Evolutionary conservation across 306 rosid species (phyloP).

Genomic region (Spatholobus suberectus): DNA sequence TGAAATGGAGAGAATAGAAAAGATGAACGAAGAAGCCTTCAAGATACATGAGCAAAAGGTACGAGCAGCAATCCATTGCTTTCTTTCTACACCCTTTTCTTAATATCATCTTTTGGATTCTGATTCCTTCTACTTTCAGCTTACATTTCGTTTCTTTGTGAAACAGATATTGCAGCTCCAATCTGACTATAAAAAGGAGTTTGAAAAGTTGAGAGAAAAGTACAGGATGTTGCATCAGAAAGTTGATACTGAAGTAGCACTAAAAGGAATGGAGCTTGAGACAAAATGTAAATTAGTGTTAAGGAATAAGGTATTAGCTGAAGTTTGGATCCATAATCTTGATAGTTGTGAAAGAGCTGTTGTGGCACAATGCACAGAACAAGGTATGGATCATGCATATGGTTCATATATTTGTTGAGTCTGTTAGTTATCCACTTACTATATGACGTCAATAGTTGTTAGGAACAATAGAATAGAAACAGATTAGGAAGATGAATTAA

Average conservation of each 20-base stretch:
- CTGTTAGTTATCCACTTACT: not conserved
- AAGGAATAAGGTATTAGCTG: conserved; percentile 44
- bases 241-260: not conserved
- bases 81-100: not conserved
- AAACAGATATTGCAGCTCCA: conserved; percentile 41
- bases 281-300: conserved; percentile 6
- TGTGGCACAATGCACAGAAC: conserved; percentile 8
- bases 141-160: conserved; percentile 16
- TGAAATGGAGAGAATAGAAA: conserved; percentile 41
- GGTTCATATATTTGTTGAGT: not conserved
- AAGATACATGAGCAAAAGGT: conserved; percentile 32
- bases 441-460: not conserved
- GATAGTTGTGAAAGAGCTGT: not conserved
- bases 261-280: conserved; percentile 38
- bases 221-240: conserved; percentile 40
- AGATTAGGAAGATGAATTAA: not conserved
- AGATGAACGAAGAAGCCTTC: conserved; percentile 24
- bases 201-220: conserved; percentile 33
- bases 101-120: not conserved
- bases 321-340: not conserved
- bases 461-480: not conserved
- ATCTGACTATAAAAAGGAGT: conserved; percentile 34
- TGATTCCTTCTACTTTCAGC: conserved; percentile 1
- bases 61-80: conserved; percentile 2
- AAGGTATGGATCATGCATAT: conserved; percentile 27